Percentiles rank a stretch among this genome's conserved stretches.
These are phyloP conservation scores for Xylariaceae sp. DNA, from an alignment of 2,329 filamentous ascomycete genomes.

Conservation along the genomic window DNA sequence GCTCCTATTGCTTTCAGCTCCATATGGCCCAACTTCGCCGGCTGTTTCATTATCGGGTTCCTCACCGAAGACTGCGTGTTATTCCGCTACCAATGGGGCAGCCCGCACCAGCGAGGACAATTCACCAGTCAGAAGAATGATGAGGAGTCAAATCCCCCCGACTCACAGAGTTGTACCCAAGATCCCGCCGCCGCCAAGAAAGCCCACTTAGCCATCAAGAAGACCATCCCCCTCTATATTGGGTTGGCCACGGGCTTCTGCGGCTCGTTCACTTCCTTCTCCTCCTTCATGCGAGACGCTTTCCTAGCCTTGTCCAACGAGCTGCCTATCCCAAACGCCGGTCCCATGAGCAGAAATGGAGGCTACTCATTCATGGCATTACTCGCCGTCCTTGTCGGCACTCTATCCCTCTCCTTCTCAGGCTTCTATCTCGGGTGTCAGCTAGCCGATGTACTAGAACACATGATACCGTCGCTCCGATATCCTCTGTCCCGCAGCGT, in stretches of 20 bases:
- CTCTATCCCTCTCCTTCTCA: conserved; percentile 62
- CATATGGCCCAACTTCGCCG: conserved; percentile 83
- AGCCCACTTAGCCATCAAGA: conserved; percentile 62
- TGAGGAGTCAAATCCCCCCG: conserved; percentile 33
- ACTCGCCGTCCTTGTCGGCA: conserved; percentile 67
- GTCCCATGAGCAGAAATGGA: conserved; percentile 49
- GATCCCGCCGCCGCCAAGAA: conserved; percentile 46
- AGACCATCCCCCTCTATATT: conserved; percentile 82
- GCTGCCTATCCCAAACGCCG: conserved; percentile 47
- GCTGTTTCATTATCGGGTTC: conserved; percentile 80
- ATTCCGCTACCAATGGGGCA: conserved; percentile 64
- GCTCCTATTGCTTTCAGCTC: conserved; percentile 68
- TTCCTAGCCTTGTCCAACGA: conserved; percentile 77
- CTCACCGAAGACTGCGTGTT: conserved; percentile 71
- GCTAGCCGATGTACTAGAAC: conserved; percentile 58
- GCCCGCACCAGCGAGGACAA: conserved; percentile 27
- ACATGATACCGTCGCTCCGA: conserved; percentile 54
- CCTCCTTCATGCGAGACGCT: conserved; percentile 72
- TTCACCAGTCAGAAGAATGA: conserved; percentile 34
- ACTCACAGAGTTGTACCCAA: conserved; percentile 6
- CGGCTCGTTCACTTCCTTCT: conserved; percentile 86
- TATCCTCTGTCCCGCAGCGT: conserved; percentile 51
- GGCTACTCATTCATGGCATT: conserved; percentile 82
- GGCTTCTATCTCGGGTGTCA: conserved; percentile 71
- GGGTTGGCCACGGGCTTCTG: conserved; percentile 83